Percentiles rank a stretch among this genome's conserved stretches.
These are phyloP conservation scores for Elongisporangium undulatum DNA, from an alignment of 352 stramenopile species.

Conservation along the genomic window DNA sequence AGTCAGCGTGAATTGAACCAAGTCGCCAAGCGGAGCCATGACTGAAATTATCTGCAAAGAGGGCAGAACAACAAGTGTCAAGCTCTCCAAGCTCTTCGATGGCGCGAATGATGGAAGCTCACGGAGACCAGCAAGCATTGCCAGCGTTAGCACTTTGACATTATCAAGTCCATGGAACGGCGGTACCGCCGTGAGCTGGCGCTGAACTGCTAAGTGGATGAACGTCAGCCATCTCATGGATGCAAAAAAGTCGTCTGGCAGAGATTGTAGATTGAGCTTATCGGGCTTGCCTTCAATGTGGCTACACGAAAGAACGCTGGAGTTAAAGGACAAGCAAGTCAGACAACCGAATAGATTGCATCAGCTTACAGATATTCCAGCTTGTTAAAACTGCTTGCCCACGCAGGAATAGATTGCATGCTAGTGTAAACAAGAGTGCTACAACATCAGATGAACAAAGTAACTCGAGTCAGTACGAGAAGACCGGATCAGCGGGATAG, in stretches of 20 bases:
- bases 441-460: no score
- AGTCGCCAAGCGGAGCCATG: constrained; percentile 7
- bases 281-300: constrained; percentile 35
- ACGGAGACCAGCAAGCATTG: constrained; percentile 8
- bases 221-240: constrained; percentile 27
- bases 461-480: no score
- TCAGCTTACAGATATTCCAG: constrained; percentile 35
- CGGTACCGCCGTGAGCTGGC: constrained; percentile 13
- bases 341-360: no score
- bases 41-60: constrained; percentile 18
- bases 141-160: constrained; percentile 32
- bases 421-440: constrained; percentile 33
- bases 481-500: no score
- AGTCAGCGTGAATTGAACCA: constrained; percentile 13
- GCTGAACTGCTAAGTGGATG: constrained; percentile 25
- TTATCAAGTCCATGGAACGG: constrained; percentile 21
- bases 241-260: constrained; percentile 23
- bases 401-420: constrained; percentile 12
- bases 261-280: constrained; percentile 9
- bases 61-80: constrained; percentile 10
- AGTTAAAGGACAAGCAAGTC: no score
- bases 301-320: background rate
- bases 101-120: constrained; percentile 19
- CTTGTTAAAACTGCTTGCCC: constrained; percentile 18
- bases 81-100: constrained; percentile 18